Evolutionary conservation across 345 rosid species (phyloP).

Genomic region (Anacardium occidentale): DNA sequence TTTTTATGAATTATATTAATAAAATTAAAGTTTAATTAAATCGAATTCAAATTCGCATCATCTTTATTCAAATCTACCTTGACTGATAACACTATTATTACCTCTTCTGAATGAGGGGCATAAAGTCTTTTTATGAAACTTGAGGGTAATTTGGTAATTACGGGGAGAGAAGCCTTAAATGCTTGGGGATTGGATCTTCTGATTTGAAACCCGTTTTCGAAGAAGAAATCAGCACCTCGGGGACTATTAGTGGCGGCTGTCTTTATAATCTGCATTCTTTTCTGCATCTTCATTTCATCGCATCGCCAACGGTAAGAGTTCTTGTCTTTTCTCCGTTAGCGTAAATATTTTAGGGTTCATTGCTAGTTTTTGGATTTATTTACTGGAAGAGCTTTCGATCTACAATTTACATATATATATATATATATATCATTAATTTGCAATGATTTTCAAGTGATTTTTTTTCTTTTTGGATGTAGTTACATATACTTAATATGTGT

Average conservation of each 20-base stretch:
- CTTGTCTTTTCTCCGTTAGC: neutral
- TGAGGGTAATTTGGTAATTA: no score
- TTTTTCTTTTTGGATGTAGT: neutral
- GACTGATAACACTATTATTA: no score
- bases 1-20: no score
- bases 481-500: neutral
- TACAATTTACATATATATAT: neutral
- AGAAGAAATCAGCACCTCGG: constrained; percentile 7
- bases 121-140: no score
- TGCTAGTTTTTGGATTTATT: neutral
- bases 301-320: neutral
- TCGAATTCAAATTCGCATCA: no score
- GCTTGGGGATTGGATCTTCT: neutral
- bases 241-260: neutral
- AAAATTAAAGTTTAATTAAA: no score
- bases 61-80: no score
- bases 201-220: neutral
- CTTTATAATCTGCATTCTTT: neutral
- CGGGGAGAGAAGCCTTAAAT: no score
- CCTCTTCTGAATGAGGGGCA: no score
- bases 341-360: neutral
- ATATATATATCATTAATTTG: neutral
- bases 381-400: neutral
- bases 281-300: neutral
- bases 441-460: no score